Evolutionary conservation across 1,139 yeast genomes (phyloP).

Genomic region (Pichia sp.): DNA sequence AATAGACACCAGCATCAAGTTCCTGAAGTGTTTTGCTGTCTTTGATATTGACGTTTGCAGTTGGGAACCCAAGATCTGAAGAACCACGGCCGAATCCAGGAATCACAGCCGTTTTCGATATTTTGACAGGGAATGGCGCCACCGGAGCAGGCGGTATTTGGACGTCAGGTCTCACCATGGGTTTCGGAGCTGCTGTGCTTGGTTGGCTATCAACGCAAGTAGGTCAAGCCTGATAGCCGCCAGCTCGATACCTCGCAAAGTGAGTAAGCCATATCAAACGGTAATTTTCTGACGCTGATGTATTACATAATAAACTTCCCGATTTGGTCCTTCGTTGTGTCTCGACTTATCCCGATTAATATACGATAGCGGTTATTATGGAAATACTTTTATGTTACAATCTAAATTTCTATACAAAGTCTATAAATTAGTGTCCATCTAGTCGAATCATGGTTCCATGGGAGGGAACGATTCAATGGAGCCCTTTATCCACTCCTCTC

Average conservation of each 20-base stretch:
- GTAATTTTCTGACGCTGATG: too few relatives aligned
- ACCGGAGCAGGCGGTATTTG: slow-evolving; percentile 45
- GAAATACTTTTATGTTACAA: not conserved
- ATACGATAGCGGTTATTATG: too few relatives aligned
- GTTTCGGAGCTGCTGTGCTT: not conserved
- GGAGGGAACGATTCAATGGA: slow-evolving; percentile 45
- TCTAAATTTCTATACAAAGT: not conserved
- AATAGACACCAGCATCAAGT: slow-evolving; percentile 82
- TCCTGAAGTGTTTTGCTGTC: slow-evolving; percentile 39
- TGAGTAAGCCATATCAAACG: too few relatives aligned
- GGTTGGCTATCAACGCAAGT: not conserved
- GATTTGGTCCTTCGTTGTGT: too few relatives aligned
- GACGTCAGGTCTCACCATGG: slow-evolving; percentile 25
- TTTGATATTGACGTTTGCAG: slow-evolving; percentile 80
- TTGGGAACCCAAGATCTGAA: slow-evolving; percentile 87
- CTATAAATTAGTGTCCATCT: not conserved
- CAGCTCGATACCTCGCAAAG: too few relatives aligned
- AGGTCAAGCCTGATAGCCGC: too few relatives aligned
- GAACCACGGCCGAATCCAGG: slow-evolving; percentile 97
- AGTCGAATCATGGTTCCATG: slow-evolving; percentile 14
- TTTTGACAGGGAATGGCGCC: slow-evolving; percentile 64
- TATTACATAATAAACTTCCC: too few relatives aligned
- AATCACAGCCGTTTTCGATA: slow-evolving; percentile 51
- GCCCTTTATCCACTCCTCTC: slow-evolving; percentile 69
- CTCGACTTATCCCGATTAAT: too few relatives aligned